Conservation (phyloP, 305 asterid genomes). For the Fraxinus baroniana region DNA sequence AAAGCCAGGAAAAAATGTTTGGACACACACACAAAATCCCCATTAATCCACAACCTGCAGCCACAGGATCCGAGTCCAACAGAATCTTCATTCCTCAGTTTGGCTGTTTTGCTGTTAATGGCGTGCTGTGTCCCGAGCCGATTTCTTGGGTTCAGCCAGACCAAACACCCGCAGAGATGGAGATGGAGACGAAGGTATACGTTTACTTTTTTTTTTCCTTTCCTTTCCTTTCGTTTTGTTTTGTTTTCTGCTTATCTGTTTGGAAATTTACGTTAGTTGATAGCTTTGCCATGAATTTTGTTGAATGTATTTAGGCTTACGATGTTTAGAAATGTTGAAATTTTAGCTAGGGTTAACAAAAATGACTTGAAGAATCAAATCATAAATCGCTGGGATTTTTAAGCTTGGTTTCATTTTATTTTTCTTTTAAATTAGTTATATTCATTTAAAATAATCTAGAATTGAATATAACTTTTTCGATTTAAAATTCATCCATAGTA, state of each 20-base stretch:
- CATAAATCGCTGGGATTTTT: background rate
- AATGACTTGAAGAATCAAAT: background rate
- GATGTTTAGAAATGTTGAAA: background rate
- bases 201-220: background rate
- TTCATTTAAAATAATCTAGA: background rate
- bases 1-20: background rate
- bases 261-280: background rate
- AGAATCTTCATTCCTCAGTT: background rate
- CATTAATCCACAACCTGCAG: background rate
- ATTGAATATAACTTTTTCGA: background rate
- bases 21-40: background rate
- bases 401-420: background rate
- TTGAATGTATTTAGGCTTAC: background rate
- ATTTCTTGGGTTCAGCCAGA: background rate
- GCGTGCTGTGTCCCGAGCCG: background rate
- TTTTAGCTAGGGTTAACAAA: background rate
- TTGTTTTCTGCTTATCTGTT: background rate
- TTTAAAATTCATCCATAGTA: background rate
- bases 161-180: background rate
- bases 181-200: background rate
- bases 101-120: background rate
- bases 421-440: background rate
- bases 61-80: background rate
- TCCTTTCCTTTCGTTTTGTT: too few relatives aligned
- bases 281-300: background rate